Conservation (phyloP, 768 basidiomycete species). For the Cystoderma amianthinum region DNA sequence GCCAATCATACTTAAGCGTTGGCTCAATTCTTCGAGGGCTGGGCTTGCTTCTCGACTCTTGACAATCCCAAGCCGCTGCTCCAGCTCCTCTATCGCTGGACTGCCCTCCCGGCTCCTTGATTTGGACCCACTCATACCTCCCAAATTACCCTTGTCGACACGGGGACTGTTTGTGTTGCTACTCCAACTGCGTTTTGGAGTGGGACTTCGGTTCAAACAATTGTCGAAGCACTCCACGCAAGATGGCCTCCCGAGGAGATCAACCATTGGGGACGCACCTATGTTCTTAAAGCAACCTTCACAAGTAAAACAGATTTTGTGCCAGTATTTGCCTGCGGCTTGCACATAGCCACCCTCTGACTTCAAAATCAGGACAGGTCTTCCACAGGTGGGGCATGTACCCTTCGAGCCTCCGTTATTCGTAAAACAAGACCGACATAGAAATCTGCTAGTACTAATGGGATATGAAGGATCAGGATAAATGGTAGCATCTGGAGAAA, state of each 20-base stretch:
- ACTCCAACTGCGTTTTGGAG: slow-evolving; percentile 30
- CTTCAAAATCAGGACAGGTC: slow-evolving; percentile 69
- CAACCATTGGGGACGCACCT: slow-evolving; percentile 72
- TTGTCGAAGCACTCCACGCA: slow-evolving; percentile 78
- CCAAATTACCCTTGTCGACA: slow-evolving; percentile 25
- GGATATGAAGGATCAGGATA: slow-evolving; percentile 61
- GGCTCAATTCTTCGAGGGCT: slow-evolving; percentile 41
- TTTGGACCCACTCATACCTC: slow-evolving; percentile 29
- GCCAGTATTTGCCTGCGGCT: slow-evolving; percentile 67
- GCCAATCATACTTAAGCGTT: slow-evolving; percentile 32
- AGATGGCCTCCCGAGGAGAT: slow-evolving; percentile 74
- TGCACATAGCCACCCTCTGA: slow-evolving; percentile 76
- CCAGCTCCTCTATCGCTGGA: slow-evolving; percentile 59
- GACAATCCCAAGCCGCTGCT: slow-evolving; percentile 51
- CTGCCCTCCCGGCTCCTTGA: slow-evolving; percentile 43
- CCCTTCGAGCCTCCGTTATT: slow-evolving; percentile 74
- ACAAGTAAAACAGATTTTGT: slow-evolving; percentile 76
- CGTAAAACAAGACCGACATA: slow-evolving; percentile 71
- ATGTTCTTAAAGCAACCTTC: slow-evolving; percentile 67
- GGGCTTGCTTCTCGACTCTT: slow-evolving; percentile 51
- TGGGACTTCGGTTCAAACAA: slow-evolving; percentile 53
- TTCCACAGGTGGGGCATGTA: slow-evolving; percentile 56
- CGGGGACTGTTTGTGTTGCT: slow-evolving; percentile 22
- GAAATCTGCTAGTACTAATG: slow-evolving; percentile 42
- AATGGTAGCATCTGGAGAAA: slow-evolving; percentile 80